A percentile compares a stretch with the other conserved stretches of the same genome.
These are phyloP conservation scores for Macrophomina tecta DNA, from an alignment of 2,329 filamentous ascomycete genomes.

Conservation along the genomic window DNA sequence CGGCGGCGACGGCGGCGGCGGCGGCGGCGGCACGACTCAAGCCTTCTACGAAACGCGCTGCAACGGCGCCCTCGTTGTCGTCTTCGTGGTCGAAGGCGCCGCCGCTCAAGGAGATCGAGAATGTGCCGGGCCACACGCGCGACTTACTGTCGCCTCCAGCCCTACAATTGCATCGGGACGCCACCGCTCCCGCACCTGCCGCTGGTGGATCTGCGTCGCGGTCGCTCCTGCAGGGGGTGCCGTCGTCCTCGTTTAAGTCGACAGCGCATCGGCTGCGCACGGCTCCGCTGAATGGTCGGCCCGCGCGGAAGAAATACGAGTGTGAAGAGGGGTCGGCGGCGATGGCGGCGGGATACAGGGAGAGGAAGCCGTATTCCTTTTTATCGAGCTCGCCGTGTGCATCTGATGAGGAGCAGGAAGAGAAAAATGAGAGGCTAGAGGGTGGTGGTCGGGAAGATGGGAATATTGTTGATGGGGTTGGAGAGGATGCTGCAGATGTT, in stretches of 20 bases:
- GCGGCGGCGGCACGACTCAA: neutral
- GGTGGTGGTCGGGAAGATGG: neutral
- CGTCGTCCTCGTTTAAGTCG: no score
- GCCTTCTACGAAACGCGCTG: neutral
- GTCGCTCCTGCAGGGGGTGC: no score
- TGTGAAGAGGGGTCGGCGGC: neutral
- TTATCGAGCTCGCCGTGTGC: constrained; percentile 26
- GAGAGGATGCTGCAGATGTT: constrained; percentile 23
- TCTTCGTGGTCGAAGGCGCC: neutral
- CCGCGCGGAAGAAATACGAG: constrained; percentile 13
- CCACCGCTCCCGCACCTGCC: neutral
- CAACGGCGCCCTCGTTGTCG: neutral
- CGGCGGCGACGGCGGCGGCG: neutral
- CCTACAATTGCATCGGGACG: neutral
- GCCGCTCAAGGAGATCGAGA: neutral
- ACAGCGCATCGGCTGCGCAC: constrained; percentile 8
- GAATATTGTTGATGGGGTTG: neutral
- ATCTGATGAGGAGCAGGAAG: constrained; percentile 21
- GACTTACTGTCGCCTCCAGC: neutral
- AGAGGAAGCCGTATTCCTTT: constrained; percentile 15
- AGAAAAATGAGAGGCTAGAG: neutral
- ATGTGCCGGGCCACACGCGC: neutral
- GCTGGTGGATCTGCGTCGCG: no score
- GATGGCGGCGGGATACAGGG: neutral
- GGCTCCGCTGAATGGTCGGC: constrained; percentile 12